Evolutionary conservation across 352 stramenopile species (phyloP), one percentile per base, ranked within the genome.

Genomic region (Thalassiosira hispida): DNA sequence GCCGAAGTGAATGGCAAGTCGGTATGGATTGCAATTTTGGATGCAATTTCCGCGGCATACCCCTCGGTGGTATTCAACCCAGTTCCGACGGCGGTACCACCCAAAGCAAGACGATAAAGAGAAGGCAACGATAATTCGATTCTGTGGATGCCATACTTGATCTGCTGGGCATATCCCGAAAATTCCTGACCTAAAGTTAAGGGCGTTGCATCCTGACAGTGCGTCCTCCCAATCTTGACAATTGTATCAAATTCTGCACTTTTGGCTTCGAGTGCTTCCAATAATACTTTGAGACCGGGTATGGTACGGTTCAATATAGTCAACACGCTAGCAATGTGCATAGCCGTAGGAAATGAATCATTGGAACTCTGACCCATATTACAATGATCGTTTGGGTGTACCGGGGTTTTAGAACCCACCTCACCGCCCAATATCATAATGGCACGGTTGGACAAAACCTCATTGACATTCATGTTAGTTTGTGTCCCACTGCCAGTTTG

Each of bases 381-480:
- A 22, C 98, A 95, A 77, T 99, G 95, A 89, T 99, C 97, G 87
- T 99, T 98, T 20, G 97, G 96, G 88, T 98, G 96, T n/a, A 98
- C 95, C 5, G 93, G 95, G 14, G 73, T 81, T 64, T 97, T 97
- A 44, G 56, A 89, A 47, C 93, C 94, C 5, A 98, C 89, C 57
- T 85, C 87, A 33, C 91, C 91, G 42, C 86, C 86, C 7, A 96
- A 66, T 66, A 95, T 84, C 81, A 95, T 91, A 84, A 93, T 96
- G 6, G 96, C 95, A 31, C 96, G 86, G 74, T 97, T 98, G 14
- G 95, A 91, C 40, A 98, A 87, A 1, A 98, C 96, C 87, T 98
- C 96, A 88, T 98, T 98, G 20, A 97, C 93, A 87, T 98, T 98
- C 96, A 98, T 98, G 88, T 98, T 98, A 38, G 95, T 98, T 79